These are phyloP conservation scores for Quercus berberidifolia DNA, from an alignment of 306 rosid species.

Conservation along the genomic window DNA sequence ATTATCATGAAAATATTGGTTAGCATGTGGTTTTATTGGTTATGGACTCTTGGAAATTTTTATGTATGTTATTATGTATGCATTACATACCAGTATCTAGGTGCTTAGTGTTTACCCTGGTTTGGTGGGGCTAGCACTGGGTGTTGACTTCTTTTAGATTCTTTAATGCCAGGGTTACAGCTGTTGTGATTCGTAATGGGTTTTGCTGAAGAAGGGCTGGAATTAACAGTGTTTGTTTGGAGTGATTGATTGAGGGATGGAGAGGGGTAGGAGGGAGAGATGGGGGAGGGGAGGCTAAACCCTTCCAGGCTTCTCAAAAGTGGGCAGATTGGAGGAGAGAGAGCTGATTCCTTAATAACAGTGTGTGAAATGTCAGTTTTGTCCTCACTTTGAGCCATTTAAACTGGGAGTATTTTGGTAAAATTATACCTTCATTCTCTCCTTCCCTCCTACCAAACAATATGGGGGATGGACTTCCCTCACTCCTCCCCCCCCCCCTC, in stretches of 20 bases:
- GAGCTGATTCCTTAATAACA: neutral
- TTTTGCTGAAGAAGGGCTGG: neutral
- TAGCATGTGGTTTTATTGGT: neutral
- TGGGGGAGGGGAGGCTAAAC: neutral
- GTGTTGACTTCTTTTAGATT: neutral
- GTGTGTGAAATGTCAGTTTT: neutral
- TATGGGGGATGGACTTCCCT: neutral
- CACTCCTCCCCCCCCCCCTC: neutral
- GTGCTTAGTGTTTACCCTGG: neutral
- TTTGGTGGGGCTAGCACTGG: neutral
- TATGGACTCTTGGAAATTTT: neutral
- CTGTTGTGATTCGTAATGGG: neutral
- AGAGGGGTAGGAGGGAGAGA: neutral
- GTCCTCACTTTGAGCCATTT: neutral
- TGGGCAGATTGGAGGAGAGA: neutral
- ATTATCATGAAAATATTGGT: neutral
- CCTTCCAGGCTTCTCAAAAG: neutral
- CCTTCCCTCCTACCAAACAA: neutral
- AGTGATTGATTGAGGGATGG: neutral
- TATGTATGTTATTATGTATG: neutral
- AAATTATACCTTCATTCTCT: neutral
- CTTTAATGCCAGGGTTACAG: neutral
- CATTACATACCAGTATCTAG: neutral
- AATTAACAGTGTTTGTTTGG: neutral
- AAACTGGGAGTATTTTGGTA: neutral